Percentiles rank a stretch among this genome's conserved stretches.
Conservation (phyloP, 371 early-diverging fungal genomes). For the Choanephora cucurbitarum region DNA sequence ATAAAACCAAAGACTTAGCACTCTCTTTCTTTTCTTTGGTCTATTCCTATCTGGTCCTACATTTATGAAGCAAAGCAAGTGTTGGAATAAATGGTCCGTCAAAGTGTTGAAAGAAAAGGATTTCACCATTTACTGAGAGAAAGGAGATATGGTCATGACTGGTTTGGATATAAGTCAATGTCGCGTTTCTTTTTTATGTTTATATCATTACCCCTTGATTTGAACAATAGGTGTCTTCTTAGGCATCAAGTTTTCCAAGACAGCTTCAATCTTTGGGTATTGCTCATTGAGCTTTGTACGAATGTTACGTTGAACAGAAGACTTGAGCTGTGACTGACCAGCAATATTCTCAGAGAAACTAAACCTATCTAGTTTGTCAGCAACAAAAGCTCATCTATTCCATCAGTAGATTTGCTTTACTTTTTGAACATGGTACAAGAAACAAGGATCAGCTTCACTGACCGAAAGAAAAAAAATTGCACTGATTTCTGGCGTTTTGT, state of each 20-base stretch:
- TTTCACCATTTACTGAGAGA: constrained; percentile 77
- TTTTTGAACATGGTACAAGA: constrained; percentile 22
- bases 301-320: constrained; percentile 89
- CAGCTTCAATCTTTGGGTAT: constrained; percentile 82
- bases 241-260: constrained; percentile 91
- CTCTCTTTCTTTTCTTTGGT: too few species aligned
- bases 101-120: constrained; percentile 93
- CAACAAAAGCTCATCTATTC: background rate
- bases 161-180: background rate
- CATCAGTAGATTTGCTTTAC: constrained; percentile 7
- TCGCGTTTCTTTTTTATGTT: background rate
- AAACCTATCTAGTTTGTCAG: constrained; percentile 53
- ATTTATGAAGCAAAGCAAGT: constrained; percentile 87
- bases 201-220: constrained; percentile 76
- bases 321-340: constrained; percentile 88
- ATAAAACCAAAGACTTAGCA: too few species aligned
- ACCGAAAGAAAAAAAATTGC: background rate
- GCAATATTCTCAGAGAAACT: constrained; percentile 76
- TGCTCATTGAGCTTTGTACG: constrained; percentile 85
- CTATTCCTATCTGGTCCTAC: constrained; percentile 52
- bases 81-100: constrained; percentile 92
- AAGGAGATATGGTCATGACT: constrained; percentile 89
- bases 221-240: constrained; percentile 86
- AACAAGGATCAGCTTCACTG: too few species aligned
- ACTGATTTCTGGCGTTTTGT: constrained; percentile 4